phyloP scores from a whole-genome alignment of 2,329 filamentous ascomycete species.

The Penicillium sp. region DNA sequence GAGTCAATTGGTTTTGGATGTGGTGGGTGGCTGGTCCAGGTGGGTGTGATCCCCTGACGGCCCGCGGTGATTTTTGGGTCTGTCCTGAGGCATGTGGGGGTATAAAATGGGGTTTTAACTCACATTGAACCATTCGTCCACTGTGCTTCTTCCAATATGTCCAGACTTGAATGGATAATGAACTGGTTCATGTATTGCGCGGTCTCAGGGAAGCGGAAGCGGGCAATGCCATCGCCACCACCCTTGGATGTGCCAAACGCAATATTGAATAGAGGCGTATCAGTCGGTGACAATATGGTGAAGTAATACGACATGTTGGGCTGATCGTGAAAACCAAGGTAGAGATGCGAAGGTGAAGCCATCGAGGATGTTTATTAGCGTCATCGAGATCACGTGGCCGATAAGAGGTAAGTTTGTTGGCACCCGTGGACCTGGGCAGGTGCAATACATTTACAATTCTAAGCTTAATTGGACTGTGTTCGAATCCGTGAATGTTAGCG shows the following conservation, averaged over 20 bases:
- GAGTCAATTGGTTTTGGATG: neutral
- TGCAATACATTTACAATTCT: too few relatives aligned
- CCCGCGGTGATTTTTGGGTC: neutral
- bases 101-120: slow-evolving; percentile 18
- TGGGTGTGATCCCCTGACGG: neutral
- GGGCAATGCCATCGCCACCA: slow-evolving; percentile 87
- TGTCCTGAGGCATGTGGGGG: too few relatives aligned
- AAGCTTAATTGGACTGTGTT: too few relatives aligned
- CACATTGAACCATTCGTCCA: slow-evolving; percentile 87
- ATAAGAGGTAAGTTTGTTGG: slow-evolving; percentile 10
- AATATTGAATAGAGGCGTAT: slow-evolving; percentile 94
- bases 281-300: slow-evolving; percentile 90
- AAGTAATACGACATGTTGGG: slow-evolving; percentile 94
- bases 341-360: slow-evolving; percentile 4
- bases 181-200: slow-evolving; percentile 96
- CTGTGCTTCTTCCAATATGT: slow-evolving; percentile 94
- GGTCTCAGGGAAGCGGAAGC: slow-evolving; percentile 86
- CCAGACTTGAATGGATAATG: slow-evolving; percentile 88
- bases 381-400: slow-evolving; percentile 15
- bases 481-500: too few relatives aligned
- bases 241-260: slow-evolving; percentile 97
- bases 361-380: slow-evolving; percentile 9
- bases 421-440: too few relatives aligned
- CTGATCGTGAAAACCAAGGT: slow-evolving; percentile 4
- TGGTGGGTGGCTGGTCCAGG: neutral